Evolutionary conservation across 495 filamentous ascomycete species (phyloP), one percentile per base, ranked within the genome.

Genomic region (Hyphodiscus hymeniophilus): DNA sequence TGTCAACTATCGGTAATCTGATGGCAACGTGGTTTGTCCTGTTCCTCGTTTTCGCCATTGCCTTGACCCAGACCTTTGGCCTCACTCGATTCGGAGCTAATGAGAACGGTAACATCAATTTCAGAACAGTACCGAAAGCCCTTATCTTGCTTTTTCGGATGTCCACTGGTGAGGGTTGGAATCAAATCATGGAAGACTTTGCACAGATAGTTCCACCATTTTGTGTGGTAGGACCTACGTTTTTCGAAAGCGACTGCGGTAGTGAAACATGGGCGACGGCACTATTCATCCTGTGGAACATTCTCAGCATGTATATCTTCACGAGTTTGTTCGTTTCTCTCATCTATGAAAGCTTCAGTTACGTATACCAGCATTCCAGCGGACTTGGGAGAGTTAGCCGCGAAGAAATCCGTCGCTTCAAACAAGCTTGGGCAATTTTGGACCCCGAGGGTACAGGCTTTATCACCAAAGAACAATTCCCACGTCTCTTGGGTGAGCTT

Each of bases 271-370:
- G 92, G 86, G 89, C 92, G 13, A 75, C 87, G 28, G 74, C 75
- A 36, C 71, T 99, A 26, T 97, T 99, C 70, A 87, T 96, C 48
- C 76, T 85, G 10, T 99, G 92, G 92, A 99, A 99, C 69, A 88
- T 99, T 57, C 76, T 97, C 62, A 96, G 91, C 83, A 97, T 99
- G 92, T 99, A 97, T 66, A 92, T 99, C 64, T 99, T 99, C 57
- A 90, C 97, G 57, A 95, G 86, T 60, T 73, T 99, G 66, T 99
- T 99, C 63, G 89, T 97, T 47, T 99, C 92, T 33, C 79, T 99
- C 57, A 99, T 99, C 55, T 99, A 89, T 65, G 92, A 99, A 70
- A 96, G 91, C 68, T 99, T 99, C 70, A 94, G 87, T 63, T 99
- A 99, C 63, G 92, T 99, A 56, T 99, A 96, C 61, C 92, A 99